These are phyloP conservation scores for Pulveroboletus sp. DNA, from an alignment of 768 basidiomycete species.

Conservation along the genomic window DNA sequence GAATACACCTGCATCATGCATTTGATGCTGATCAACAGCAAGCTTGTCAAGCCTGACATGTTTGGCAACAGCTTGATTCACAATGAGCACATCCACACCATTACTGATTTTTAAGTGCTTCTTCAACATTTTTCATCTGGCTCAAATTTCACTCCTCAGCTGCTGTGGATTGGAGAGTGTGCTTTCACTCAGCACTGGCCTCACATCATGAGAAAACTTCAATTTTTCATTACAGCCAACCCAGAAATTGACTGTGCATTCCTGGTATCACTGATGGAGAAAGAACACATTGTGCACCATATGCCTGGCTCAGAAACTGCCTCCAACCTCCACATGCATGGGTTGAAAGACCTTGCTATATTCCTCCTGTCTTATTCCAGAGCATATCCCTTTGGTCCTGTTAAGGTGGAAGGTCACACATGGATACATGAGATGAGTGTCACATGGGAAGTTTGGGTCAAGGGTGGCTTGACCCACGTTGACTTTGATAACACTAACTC, in stretches of 20 bases:
- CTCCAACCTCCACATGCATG: too few relatives aligned
- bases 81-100: not conserved
- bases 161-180: not conserved
- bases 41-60: not conserved
- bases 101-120: not conserved
- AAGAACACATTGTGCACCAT: not conserved
- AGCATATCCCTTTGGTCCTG: too few relatives aligned
- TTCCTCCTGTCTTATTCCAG: too few relatives aligned
- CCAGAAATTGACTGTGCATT: not conserved
- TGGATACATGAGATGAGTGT: too few relatives aligned
- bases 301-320: not conserved
- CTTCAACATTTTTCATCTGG: not conserved
- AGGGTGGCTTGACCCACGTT: too few relatives aligned
- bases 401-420: too few relatives aligned
- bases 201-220: not conserved
- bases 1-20: not conserved
- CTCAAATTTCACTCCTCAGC: not conserved
- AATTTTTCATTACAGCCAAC: not conserved
- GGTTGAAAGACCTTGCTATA: too few relatives aligned
- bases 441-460: too few relatives aligned
- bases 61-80: not conserved
- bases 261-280: not conserved
- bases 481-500: too few relatives aligned
- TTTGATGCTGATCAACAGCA: not conserved
- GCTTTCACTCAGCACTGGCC: not conserved